Base-by-base conservation (phyloP, 2,329 filamentous ascomycete genomes). In the Fusarium sororula region DNA sequence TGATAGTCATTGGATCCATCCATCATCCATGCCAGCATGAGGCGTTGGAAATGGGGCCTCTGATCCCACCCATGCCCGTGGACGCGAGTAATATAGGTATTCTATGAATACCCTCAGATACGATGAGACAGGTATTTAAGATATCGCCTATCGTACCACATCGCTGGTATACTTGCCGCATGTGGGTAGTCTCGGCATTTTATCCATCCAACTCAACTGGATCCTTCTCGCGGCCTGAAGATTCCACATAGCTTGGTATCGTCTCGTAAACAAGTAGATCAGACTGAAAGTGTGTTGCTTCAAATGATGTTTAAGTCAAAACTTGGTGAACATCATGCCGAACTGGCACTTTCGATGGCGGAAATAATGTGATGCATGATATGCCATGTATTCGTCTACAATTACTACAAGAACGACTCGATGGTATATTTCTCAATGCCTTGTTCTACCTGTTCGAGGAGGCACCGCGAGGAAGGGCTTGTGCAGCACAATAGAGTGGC, bases 31-130 rank as follows among this genome's bases (percentile, higher is more conserved):
- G 38, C 32, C 44, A 54, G 44, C 53, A n/a, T 54, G 32, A 45
- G 55, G 56, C 30, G 55, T 63, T 70, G 42, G 50, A 37, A 48
- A 72, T 53, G 41, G 54, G 66, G 42, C 57, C 38, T 70, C 62
- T 41, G 48, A 53, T 61, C 44, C 48, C 42, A 70, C 47, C 47
- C 53, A 32, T 66, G 47, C 32, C 28, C 28, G 32, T 28, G 20
- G 22, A 45, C 17, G 39, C 50, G 37, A 18, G 47, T 41, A 50
- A 38, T 50, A 22, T 37, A 35, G 32, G 32, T 39, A 18, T 41
- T 61, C 12, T 45, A 45, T 32, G 28, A n/a, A 57, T 37, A 47
- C 24, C 18, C 30, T 66, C 42, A 30, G 30, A 26, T 32, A 42
- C 47, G 26, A 48, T 22, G 42, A 41, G 30, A 48, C 26, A 35